These are phyloP conservation scores for Podospora sp. DNA, from an alignment of 495 filamentous ascomycete genomes.

Conservation along the genomic window DNA sequence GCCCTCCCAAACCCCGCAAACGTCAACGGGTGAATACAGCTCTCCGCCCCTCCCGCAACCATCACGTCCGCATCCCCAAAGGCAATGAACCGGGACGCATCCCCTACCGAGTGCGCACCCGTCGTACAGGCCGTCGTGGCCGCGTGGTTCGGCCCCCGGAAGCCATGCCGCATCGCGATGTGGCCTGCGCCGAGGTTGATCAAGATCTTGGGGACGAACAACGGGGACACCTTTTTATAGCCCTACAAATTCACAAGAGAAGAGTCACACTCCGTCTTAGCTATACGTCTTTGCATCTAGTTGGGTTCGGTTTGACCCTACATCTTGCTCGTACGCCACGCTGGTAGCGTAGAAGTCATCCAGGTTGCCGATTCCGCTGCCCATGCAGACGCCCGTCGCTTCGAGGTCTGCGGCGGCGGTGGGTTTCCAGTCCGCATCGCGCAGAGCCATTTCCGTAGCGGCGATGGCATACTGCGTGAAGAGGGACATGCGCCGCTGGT, in stretches of 20 bases:
- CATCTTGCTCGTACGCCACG: conserved; percentile 72
- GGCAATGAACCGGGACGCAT: conserved; percentile 87
- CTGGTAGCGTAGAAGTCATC: conserved; percentile 86
- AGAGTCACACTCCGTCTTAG: too few species aligned
- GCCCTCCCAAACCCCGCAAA: conserved; percentile 90
- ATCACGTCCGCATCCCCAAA: conserved; percentile 91
- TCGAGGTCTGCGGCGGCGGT: conserved; percentile 62
- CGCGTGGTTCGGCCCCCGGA: conserved; percentile 88
- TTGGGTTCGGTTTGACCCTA: conserved; percentile 40
- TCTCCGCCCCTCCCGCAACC: conserved; percentile 91
- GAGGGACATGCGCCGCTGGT: conserved; percentile 83
- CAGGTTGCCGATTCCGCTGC: conserved; percentile 95
- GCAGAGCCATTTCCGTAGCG: conserved; percentile 81
- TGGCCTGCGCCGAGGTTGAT: conserved; percentile 95
- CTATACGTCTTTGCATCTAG: neutral
- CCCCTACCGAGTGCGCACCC: conserved; percentile 89
- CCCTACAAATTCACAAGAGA: too few species aligned
- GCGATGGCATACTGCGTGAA: conserved; percentile 92
- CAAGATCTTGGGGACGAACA: conserved; percentile 89
- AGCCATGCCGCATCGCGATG: conserved; percentile 88
- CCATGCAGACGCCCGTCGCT: conserved; percentile 84
- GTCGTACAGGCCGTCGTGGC: conserved; percentile 95
- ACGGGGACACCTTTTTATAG: conserved; percentile 86
- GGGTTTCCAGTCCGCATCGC: conserved; percentile 81
- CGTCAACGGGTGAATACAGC: conserved; percentile 92